A percentile compares a stretch with the other conserved stretches of the same genome.
Evolutionary conservation across 176 grass and related monocot species (phyloP).

Genomic region (Echinochloa phyllopogon): DNA sequence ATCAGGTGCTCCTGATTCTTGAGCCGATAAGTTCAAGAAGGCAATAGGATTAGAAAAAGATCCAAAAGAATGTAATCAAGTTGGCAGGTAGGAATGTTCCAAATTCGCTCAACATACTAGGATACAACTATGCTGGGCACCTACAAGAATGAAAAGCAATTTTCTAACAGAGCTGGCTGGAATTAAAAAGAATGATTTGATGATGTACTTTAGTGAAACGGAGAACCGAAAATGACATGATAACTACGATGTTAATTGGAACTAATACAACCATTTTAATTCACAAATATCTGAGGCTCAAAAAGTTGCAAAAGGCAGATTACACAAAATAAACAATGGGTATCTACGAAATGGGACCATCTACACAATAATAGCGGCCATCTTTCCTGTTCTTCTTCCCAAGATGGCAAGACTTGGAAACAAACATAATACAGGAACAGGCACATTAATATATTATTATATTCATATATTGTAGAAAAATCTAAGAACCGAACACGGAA

Average conservation of each 20-base stretch:
- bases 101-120: background rate
- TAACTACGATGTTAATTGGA: background rate
- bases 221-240: background rate
- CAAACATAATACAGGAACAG: background rate
- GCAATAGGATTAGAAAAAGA: background rate
- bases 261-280: background rate
- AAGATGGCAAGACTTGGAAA: background rate
- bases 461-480: background rate
- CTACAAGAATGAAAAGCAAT: constrained; percentile 7
- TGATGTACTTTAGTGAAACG: constrained; percentile 3
- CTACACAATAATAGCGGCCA: constrained; percentile 1
- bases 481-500: constrained; percentile 19
- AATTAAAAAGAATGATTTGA: constrained; percentile 1
- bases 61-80: background rate
- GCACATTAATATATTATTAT: background rate
- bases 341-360: background rate
- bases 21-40: constrained; percentile 32
- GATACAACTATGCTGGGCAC: constrained; percentile 1
- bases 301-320: constrained; percentile 6
- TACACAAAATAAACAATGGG: background rate
- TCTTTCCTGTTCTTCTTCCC: background rate
- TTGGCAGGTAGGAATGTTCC: constrained; percentile 22
- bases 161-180: background rate
- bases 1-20: constrained; percentile 12
- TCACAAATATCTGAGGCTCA: background rate